Percentiles rank a stretch among this genome's conserved stretches.
Evolutionary conservation across 2,329 filamentous ascomycete species (phyloP).

Genomic region (Cladosporium sp.): DNA sequence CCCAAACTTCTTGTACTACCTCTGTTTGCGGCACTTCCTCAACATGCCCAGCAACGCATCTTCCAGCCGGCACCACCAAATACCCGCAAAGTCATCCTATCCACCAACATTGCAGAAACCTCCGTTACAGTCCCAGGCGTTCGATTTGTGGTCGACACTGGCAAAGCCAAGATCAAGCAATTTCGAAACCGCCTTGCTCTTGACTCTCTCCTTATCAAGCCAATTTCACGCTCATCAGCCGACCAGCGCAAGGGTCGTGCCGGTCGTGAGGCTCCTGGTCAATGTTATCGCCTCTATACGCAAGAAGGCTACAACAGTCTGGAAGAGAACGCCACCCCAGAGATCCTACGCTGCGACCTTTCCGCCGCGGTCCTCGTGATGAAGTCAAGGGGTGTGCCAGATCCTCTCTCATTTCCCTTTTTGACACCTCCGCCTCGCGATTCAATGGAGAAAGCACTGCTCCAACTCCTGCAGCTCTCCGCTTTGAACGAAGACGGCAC

Average conservation of each 20-base stretch:
- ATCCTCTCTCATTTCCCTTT: conserved; percentile 78
- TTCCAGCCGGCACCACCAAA: conserved; percentile 69
- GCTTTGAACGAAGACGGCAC: conserved; percentile 67
- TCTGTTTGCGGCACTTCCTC: conserved; percentile 85
- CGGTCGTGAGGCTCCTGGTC: conserved; percentile 84
- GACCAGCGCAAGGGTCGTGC: conserved; percentile 89
- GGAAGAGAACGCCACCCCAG: conserved; percentile 72
- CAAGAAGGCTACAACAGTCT: conserved; percentile 68
- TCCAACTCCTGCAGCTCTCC: conserved; percentile 74
- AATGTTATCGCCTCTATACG: conserved; percentile 87
- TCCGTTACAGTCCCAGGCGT: conserved; percentile 95
- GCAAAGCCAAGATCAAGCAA: conserved; percentile 91
- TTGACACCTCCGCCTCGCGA: conserved; percentile 77
- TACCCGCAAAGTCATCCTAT: conserved; percentile 86
- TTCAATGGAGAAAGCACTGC: conserved; percentile 73
- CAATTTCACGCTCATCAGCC: conserved; percentile 89
- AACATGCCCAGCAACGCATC: conserved; percentile 78
- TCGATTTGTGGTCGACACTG: conserved; percentile 84
- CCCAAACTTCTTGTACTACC: conserved; percentile 62
- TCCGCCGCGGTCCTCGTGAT: conserved; percentile 83
- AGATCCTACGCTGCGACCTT: conserved; percentile 87
- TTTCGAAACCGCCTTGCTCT: conserved; percentile 80
- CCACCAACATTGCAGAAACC: conserved; percentile 98
- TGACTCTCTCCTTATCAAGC: conserved; percentile 84
- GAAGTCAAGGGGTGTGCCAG: conserved; percentile 83